Percentiles rank a stretch among this genome's conserved stretches.
Conservation (phyloP, 2,329 filamentous ascomycete species). For the Aspergillus bombycis region DNA sequence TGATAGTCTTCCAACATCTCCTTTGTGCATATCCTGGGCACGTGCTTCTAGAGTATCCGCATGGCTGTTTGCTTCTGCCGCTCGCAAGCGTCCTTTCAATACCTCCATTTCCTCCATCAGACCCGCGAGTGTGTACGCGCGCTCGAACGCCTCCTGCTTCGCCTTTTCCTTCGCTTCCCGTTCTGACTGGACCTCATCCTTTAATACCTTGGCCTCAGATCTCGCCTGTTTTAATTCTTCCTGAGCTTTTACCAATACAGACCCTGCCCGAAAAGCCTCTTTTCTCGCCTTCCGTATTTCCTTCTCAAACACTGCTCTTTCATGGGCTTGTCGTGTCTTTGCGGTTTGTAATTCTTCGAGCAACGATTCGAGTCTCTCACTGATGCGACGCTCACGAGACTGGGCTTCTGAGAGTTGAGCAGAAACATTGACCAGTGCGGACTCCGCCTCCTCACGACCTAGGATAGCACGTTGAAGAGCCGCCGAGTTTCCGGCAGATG, state of each 20-base stretch:
- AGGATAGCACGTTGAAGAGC: slow-evolving; percentile 49
- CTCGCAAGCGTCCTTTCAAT: slow-evolving; percentile 46
- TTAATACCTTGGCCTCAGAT: slow-evolving; percentile 52
- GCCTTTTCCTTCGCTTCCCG: slow-evolving; percentile 50
- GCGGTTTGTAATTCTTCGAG: slow-evolving; percentile 56
- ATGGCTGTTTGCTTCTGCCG: slow-evolving; percentile 42
- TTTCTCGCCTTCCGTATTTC: slow-evolving; percentile 59
- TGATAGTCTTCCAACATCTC: slow-evolving; percentile 32
- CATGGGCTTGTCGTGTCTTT: slow-evolving; percentile 54
- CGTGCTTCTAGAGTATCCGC: slow-evolving; percentile 36
- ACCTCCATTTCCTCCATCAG: slow-evolving; percentile 49
- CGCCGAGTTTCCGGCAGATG: slow-evolving; percentile 44
- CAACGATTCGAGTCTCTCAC: slow-evolving; percentile 48
- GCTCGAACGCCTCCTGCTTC: slow-evolving; percentile 52
- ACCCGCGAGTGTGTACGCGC: slow-evolving; percentile 49
- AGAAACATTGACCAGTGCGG: slow-evolving; percentile 37
- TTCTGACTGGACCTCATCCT: slow-evolving; percentile 56
- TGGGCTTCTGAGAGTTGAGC: slow-evolving; percentile 46
- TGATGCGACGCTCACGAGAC: slow-evolving; percentile 47
- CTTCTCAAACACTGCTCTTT: slow-evolving; percentile 57
- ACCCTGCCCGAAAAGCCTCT: slow-evolving; percentile 61
- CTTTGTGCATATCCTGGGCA: slow-evolving; percentile 34
- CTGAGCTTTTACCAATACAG: slow-evolving; percentile 57
- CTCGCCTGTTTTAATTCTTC: slow-evolving; percentile 52
- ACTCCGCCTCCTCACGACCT: slow-evolving; percentile 51